These are phyloP conservation scores for Cystoisospora suis DNA, from an alignment of 169 alveolate genomes.

Conservation along the genomic window DNA sequence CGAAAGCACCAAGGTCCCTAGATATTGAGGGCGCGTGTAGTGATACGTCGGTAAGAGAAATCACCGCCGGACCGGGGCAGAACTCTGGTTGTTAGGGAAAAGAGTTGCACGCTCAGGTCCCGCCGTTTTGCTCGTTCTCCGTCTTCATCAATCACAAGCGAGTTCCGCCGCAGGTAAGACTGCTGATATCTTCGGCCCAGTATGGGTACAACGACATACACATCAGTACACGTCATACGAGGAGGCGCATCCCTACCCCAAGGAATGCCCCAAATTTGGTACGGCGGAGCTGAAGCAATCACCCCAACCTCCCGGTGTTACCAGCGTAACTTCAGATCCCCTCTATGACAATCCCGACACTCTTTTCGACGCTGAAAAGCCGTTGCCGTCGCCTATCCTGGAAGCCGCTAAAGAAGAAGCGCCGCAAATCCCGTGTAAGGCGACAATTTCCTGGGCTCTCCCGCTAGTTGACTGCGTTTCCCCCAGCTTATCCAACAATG, in stretches of 20 bases:
- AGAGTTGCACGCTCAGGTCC: slow-evolving; percentile 56
- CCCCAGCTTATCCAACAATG: background rate
- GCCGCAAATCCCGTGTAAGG: slow-evolving; percentile 5
- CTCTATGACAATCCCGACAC: slow-evolving; percentile 53
- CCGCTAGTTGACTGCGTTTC: background rate
- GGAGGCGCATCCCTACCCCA: slow-evolving; percentile 79
- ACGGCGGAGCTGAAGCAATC: background rate
- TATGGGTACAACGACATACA: background rate
- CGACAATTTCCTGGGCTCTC: background rate
- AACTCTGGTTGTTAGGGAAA: background rate
- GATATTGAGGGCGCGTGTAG: slow-evolving; percentile 73
- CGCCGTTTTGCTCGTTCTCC: slow-evolving; percentile 88
- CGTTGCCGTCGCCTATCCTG: slow-evolving; percentile 42
- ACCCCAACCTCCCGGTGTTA: too few relatives aligned
- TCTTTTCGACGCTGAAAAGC: slow-evolving; percentile 24
- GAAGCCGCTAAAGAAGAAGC: slow-evolving; percentile 43
- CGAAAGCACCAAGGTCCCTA: background rate
- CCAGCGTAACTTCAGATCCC: slow-evolving; percentile 23
- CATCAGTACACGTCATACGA: slow-evolving; percentile 76
- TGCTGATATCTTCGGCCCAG: background rate
- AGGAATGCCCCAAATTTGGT: slow-evolving; percentile 76
- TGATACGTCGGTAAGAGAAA: slow-evolving; percentile 67
- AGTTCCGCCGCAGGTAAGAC: slow-evolving; percentile 79
- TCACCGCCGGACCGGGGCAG: background rate
- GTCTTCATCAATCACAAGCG: slow-evolving; percentile 75